Evolutionary conservation across 768 basidiomycete genomes (phyloP).

Genomic region (Hysterangium stoloniferum): DNA sequence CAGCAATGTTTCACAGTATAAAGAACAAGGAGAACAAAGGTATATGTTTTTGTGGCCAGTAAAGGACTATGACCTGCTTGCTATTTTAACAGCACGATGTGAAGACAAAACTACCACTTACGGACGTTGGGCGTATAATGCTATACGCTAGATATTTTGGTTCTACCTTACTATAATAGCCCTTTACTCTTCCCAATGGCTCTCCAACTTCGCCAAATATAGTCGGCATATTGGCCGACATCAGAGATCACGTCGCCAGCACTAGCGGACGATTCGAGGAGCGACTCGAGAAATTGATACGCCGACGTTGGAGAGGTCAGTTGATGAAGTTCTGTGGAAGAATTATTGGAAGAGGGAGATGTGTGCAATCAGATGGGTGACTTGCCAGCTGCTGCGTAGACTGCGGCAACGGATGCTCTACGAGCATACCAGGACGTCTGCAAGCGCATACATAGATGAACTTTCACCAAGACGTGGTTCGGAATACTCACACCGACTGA

Average conservation of each 20-base stretch:
- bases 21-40: no score
- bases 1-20: no score
- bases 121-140: background rate
- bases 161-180: no score
- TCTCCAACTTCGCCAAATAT: constrained; percentile 60
- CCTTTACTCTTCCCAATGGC: constrained; percentile 67
- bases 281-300: constrained; percentile 52
- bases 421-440: constrained; percentile 70
- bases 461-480: no score
- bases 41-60: constrained; percentile 22
- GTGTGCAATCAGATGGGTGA: background rate
- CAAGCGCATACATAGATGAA: background rate
- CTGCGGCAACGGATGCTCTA: constrained; percentile 53
- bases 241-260: constrained; percentile 45
- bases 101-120: no score
- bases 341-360: background rate
- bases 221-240: constrained; percentile 45
- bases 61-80: constrained; percentile 5
- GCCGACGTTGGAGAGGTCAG: constrained; percentile 69
- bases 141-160: background rate
- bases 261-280: constrained; percentile 43
- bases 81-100: no score
- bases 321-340: constrained; percentile 62
- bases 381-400: constrained; percentile 67
- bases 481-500: constrained; percentile 48